Evolutionary conservation across 1,284 basidiomycete genomes (phyloP).

Genomic region (Cryptococcus sp.): DNA sequence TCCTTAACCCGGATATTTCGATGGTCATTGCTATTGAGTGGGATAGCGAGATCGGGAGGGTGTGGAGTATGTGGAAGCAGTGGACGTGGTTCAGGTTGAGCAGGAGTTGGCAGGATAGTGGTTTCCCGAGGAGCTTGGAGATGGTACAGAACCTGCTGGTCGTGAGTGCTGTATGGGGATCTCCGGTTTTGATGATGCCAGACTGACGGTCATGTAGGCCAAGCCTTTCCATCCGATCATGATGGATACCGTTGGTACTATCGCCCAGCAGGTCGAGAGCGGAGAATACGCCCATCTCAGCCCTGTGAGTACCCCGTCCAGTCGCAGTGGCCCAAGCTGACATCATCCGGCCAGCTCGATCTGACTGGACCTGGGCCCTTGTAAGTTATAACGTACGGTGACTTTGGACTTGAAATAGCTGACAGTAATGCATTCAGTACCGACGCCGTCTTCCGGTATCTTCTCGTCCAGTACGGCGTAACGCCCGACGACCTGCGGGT

Average conservation of each 20-base stretch:
- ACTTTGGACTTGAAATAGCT: neutral
- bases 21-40: constrained; percentile 34
- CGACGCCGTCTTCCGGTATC: constrained; percentile 36
- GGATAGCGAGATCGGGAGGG: constrained; percentile 24
- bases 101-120: constrained; percentile 13
- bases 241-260: constrained; percentile 32
- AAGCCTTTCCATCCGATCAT: constrained; percentile 36
- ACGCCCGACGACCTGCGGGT: constrained; percentile 25
- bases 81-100: constrained; percentile 15
- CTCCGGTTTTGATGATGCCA: neutral
- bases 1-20: constrained; percentile 32
- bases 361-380: constrained; percentile 34
- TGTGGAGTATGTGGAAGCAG: constrained; percentile 12
- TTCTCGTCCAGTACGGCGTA: constrained; percentile 38
- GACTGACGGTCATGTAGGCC: constrained; percentile 6
- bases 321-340: neutral
- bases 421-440: constrained; percentile 11
- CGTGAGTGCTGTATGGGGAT: constrained; percentile 18
- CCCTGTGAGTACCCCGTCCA: constrained; percentile 6
- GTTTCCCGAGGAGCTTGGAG: constrained; percentile 22
- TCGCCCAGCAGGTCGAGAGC: constrained; percentile 13
- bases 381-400: constrained; percentile 3
- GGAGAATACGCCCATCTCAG: constrained; percentile 4
- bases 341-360: constrained; percentile 15
- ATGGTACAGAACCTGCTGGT: constrained; percentile 29